phyloP scores from a whole-genome alignment of 176 grass and related monocot genomes.

The maize (Zea mays) region Zm-B73-REFERENCE-NAM-5.0 NC_050098.1:1601001-1601500 shows the following conservation, averaged over 20 bases:
- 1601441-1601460: neutral
- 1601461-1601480: neutral
- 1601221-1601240: neutral
- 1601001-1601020: neutral
- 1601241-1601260: neutral
- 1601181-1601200: neutral
- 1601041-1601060: neutral
- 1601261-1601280: neutral
- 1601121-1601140: slow-evolving; percentile 4
- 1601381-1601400: neutral
- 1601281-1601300: neutral
- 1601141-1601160: neutral
- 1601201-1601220: neutral
- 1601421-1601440: neutral
- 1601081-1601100: neutral
- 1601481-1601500: neutral
- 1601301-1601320: no score
- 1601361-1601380: neutral
- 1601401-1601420: neutral
- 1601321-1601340: neutral
- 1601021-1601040: neutral
- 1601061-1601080: neutral
- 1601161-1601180: neutral
- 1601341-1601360: neutral
- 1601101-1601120: neutral